These are phyloP conservation scores for Corylus heterophylla DNA, from an alignment of 306 rosid genomes.

Conservation along the genomic window DNA sequence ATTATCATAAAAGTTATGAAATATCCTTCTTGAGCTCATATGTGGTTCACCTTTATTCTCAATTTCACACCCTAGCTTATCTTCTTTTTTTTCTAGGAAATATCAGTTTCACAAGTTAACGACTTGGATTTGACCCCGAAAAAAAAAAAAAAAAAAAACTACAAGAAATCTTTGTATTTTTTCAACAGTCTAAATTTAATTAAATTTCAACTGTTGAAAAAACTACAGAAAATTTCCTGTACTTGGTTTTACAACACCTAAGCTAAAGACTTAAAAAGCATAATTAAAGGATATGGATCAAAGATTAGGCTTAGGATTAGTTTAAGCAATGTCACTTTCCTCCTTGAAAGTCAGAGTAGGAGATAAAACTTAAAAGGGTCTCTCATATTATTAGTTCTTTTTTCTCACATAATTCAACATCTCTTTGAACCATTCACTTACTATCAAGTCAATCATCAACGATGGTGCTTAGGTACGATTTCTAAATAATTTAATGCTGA, in stretches of 20 bases:
- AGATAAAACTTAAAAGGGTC: background rate
- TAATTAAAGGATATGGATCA: background rate
- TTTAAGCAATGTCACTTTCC: background rate
- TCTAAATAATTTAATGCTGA: conserved; percentile 11
- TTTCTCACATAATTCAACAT: background rate
- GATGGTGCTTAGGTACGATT: background rate
- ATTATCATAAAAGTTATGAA: conserved; percentile 18
- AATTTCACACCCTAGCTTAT: background rate
- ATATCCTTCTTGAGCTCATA: background rate
- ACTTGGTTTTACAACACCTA: too few species aligned
- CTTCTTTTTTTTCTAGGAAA: background rate
- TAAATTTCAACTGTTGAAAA: too few species aligned
- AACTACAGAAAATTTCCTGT: too few species aligned
- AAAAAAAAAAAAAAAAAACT: too few species aligned
- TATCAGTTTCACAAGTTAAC: background rate
- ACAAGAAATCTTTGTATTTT: too few species aligned
- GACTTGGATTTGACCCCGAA: too few species aligned
- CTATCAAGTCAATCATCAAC: background rate
- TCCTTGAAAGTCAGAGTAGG: background rate
- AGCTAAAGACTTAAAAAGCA: too few species aligned
- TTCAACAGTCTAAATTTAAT: too few species aligned
- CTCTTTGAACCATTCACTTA: background rate
- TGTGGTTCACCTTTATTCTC: background rate
- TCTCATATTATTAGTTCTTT: background rate
- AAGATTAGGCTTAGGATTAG: background rate